phyloP scores from a whole-genome alignment of 352 stramenopile species.

The Globisporangium radiosum region DNA sequence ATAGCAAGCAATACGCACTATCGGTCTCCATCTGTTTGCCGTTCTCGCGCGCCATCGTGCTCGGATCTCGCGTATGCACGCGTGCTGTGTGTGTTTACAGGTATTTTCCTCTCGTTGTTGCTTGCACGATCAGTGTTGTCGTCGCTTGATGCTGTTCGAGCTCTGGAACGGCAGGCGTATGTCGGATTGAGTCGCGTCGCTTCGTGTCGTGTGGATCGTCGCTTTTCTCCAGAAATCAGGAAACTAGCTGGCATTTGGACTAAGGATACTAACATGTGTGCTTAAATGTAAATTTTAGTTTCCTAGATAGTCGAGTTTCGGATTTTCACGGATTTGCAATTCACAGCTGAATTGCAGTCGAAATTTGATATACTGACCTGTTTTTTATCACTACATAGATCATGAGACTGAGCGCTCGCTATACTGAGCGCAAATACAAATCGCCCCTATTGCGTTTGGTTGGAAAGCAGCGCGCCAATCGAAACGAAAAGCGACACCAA shows the following conservation, averaged over 20 bases:
- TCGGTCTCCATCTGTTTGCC: conserved; percentile 81
- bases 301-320: no score
- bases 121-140: no score
- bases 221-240: neutral
- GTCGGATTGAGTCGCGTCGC: neutral
- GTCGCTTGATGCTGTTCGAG: no score
- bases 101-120: no score
- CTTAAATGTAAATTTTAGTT: no score
- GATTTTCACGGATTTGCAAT: no score
- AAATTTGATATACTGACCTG: neutral
- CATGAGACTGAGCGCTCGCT: no score
- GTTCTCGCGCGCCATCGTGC: conserved; percentile 45
- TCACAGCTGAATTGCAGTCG: neutral
- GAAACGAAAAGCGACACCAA: neutral
- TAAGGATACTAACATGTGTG: neutral
- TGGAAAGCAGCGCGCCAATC: conserved; percentile 7
- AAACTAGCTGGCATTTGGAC: neutral
- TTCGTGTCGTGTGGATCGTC: neutral
- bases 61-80: neutral
- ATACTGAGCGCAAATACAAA: conserved; percentile 1
- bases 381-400: neutral
- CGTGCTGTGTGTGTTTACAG: no score
- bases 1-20: conserved; percentile 29
- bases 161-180: no score
- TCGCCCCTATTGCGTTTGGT: conserved; percentile 5